These are phyloP conservation scores for Gossypium schwendimanii DNA, from an alignment of 441 rosid species.

Conservation along the genomic window DNA sequence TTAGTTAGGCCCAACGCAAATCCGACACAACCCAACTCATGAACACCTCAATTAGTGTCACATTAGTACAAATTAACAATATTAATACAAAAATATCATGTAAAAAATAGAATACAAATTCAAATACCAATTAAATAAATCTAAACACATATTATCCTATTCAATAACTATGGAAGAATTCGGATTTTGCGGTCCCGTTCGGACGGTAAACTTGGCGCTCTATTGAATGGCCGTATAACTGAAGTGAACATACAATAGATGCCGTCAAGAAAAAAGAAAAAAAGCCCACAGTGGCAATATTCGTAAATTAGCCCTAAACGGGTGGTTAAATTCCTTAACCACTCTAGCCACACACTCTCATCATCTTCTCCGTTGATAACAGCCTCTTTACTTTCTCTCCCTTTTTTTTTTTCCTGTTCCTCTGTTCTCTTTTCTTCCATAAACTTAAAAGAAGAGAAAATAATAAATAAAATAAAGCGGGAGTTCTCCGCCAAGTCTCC, in stretches of 20 bases:
- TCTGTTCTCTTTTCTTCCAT: neutral
- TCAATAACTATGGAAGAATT: too few species aligned
- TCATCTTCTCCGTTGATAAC: slow-evolving; percentile 27
- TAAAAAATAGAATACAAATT: too few species aligned
- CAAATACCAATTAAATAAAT: too few species aligned
- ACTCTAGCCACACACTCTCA: slow-evolving; percentile 15
- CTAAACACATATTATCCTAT: too few species aligned
- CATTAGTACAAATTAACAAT: too few species aligned
- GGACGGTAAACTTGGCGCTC: too few species aligned
- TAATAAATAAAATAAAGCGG: slow-evolving; percentile 18
- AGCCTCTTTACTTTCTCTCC: slow-evolving; percentile 20
- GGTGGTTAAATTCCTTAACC: slow-evolving; percentile 8
- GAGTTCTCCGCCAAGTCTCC: slow-evolving; percentile 29
- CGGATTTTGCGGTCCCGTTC: too few species aligned
- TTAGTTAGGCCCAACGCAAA: too few species aligned
- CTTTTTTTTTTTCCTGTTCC: neutral
- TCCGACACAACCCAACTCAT: too few species aligned
- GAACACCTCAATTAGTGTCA: too few species aligned
- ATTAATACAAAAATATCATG: too few species aligned
- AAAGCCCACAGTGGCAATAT: slow-evolving; percentile 9
- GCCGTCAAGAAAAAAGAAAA: neutral
- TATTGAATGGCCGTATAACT: too few species aligned
- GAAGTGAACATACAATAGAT: neutral
- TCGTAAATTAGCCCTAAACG: slow-evolving; percentile 14
- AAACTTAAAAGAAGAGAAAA: neutral